Conservation (phyloP, 2,329 filamentous ascomycete genomes). For the Xylariaceae sp. region DNA sequence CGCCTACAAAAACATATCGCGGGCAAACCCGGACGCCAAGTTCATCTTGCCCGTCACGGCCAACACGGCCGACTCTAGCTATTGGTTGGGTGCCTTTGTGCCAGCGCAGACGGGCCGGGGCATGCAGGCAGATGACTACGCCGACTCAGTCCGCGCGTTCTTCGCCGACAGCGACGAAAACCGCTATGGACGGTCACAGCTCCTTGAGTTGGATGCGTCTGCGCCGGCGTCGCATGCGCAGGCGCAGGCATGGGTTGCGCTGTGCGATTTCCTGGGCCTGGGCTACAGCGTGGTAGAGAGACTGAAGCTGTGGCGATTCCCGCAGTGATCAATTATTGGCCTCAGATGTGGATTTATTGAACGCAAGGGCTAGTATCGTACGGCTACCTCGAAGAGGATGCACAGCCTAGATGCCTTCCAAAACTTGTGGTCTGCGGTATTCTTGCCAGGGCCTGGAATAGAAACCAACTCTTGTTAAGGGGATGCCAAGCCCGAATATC, state of each 20-base stretch:
- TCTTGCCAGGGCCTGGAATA: too few relatives aligned
- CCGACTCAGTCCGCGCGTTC: conserved; percentile 24
- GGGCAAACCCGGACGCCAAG: conserved; percentile 29
- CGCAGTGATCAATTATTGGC: conserved; percentile 12
- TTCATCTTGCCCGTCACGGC: conserved; percentile 33
- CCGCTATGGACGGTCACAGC: not conserved
- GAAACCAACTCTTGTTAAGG: too few relatives aligned
- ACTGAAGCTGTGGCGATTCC: conserved; percentile 35
- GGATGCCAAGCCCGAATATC: too few relatives aligned
- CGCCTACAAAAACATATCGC: conserved; percentile 30
- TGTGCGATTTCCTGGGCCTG: conserved; percentile 37
- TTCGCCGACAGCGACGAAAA: conserved; percentile 19
- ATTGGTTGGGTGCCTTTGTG: conserved; percentile 5
- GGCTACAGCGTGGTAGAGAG: conserved; percentile 39
- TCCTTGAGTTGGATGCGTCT: conserved; percentile 35
- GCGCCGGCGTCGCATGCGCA: conserved; percentile 25
- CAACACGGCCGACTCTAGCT: not conserved
- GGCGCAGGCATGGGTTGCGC: conserved; percentile 36
- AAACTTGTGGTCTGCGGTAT: too few relatives aligned
- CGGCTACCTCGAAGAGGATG: not conserved
- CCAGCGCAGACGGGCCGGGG: not conserved
- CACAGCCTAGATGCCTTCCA: not conserved
- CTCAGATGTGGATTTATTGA: not conserved
- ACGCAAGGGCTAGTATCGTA: not conserved
- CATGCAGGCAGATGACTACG: conserved; percentile 1